Percentiles rank a stretch among this genome's conserved stretches.
phyloP scores from a whole-genome alignment of 1,139 yeast species.

The Scheffersomyces insectosa region DNA sequence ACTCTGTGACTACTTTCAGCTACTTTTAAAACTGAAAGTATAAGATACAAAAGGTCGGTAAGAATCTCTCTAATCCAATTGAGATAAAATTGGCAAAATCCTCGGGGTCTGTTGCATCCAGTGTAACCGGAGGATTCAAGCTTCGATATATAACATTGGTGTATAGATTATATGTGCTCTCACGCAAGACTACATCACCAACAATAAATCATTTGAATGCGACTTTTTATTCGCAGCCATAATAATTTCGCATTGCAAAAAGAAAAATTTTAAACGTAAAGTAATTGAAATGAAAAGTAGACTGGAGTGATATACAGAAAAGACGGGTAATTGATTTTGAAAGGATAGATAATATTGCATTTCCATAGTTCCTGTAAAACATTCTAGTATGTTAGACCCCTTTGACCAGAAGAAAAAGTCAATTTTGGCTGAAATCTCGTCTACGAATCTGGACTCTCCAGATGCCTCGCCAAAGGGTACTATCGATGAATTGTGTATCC shows the following conservation, averaged over 20 bases:
- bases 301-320: no score
- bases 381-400: constrained; percentile 40
- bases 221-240: no score
- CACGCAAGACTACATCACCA: no score
- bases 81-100: constrained; percentile 65
- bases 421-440: constrained; percentile 56
- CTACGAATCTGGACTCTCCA: constrained; percentile 43
- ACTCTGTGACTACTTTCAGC: no score
- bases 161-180: no score
- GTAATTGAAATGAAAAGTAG: no score
- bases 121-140: constrained; percentile 63
- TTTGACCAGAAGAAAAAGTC: constrained; percentile 68
- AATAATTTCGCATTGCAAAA: no score
- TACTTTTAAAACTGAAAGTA: constrained; percentile 23
- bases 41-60: constrained; percentile 73
- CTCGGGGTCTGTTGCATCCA: constrained; percentile 54
- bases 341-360: no score
- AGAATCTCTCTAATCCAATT: constrained; percentile 66
- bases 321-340: no score
- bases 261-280: no score
- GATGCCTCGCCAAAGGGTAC: constrained; percentile 87
- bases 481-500: constrained; percentile 69
- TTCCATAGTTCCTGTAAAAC: no score
- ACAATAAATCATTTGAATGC: no score
- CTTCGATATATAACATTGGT: not conserved